Conservation (phyloP, 169 alveolate genomes). For the Cryptosporidium parvum region DNA sequence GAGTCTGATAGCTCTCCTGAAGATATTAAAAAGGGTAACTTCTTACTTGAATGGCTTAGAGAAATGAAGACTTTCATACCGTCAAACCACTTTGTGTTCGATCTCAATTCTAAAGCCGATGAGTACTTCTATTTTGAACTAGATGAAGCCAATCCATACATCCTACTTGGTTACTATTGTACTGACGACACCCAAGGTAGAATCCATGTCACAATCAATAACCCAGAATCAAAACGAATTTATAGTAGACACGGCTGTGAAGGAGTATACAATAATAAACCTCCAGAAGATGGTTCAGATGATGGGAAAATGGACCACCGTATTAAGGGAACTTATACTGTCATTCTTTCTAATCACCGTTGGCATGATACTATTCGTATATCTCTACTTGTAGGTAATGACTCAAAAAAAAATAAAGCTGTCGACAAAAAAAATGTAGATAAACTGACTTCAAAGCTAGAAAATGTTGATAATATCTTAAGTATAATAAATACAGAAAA, state of each 20-base stretch:
- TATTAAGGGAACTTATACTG: conserved; percentile 67
- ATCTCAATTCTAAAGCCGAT: conserved; percentile 64
- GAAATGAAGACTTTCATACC: conserved; percentile 51
- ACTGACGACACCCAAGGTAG: conserved; percentile 46
- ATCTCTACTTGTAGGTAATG: conserved; percentile 52
- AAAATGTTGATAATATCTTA: conserved; percentile 25
- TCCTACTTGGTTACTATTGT: conserved; percentile 61
- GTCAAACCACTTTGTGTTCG: conserved; percentile 45
- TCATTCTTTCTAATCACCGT: conserved; percentile 54
- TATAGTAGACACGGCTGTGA: conserved; percentile 64
- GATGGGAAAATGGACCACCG: conserved; percentile 28
- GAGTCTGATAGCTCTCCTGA: conserved; percentile 20
- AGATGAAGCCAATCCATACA: conserved; percentile 30
- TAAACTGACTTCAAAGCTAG: conserved; percentile 23
- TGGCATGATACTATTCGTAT: conserved; percentile 64
- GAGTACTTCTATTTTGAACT: conserved; percentile 66
- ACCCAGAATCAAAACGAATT: conserved; percentile 74
- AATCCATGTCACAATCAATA: conserved; percentile 57
- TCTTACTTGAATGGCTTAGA: conserved; percentile 65
- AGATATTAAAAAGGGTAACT: conserved; percentile 17
- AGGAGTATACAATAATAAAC: conserved; percentile 57
- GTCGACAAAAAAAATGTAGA: conserved; percentile 65
- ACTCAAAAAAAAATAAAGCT: conserved; percentile 34
- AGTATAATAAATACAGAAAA: conserved; percentile 47
- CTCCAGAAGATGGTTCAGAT: conserved; percentile 2